phyloP scores from a whole-genome alignment of 768 basidiomycete species.

The Suillus clintonianus region DNA sequence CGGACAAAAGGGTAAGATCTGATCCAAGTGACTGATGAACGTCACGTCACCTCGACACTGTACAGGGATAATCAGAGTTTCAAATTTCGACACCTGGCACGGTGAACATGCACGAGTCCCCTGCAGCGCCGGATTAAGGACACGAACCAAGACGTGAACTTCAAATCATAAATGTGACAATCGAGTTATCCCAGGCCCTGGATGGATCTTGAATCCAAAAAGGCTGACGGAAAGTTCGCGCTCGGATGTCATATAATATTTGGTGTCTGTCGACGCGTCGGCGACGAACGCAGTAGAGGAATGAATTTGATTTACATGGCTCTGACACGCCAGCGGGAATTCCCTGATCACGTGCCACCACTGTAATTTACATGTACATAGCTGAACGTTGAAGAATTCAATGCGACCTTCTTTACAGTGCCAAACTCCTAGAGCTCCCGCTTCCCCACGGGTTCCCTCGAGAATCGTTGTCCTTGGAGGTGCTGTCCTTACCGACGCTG shows the following conservation, averaged over 20 bases:
- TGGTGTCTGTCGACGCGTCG: too few species aligned
- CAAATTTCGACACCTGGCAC: background rate
- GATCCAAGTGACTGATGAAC: background rate
- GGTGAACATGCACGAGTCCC: background rate
- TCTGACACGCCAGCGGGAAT: too few species aligned
- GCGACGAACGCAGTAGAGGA: too few species aligned
- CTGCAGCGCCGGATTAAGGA: background rate
- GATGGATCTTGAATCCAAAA: background rate
- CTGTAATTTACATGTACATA: too few species aligned
- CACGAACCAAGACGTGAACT: background rate
- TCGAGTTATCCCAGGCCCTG: background rate
- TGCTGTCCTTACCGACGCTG: too few species aligned
- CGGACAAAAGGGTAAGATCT: background rate
- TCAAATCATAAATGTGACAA: background rate
- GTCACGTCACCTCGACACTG: background rate
- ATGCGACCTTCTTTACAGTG: too few species aligned
- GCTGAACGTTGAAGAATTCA: too few species aligned
- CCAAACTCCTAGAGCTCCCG: too few species aligned
- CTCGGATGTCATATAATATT: background rate
- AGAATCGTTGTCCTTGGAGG: too few species aligned
- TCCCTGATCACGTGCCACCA: too few species aligned
- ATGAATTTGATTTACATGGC: too few species aligned
- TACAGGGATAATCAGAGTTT: background rate
- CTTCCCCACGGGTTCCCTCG: too few species aligned
- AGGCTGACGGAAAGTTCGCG: background rate